A percentile compares a stretch with the other conserved stretches of the same genome.
Evolutionary conservation across 2,329 filamentous ascomycete genomes (phyloP).

Genomic region (Trichoderma arundinaceum): DNA sequence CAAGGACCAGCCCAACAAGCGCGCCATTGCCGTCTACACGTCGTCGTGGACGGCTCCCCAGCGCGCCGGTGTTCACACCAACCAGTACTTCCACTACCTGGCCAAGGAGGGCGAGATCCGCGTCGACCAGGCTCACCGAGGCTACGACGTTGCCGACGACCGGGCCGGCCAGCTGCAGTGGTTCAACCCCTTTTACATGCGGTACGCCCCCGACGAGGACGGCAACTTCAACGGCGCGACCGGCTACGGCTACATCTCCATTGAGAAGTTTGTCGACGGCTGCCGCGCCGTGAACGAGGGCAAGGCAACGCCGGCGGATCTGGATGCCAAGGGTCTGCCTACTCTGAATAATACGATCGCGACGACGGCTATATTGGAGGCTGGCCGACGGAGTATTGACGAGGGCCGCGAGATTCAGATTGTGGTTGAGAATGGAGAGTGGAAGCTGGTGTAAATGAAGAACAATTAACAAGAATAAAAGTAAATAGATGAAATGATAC

Average conservation of each 20-base stretch:
- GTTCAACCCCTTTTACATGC: slow-evolving; percentile 97
- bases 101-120: slow-evolving; percentile 82
- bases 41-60: slow-evolving; percentile 94
- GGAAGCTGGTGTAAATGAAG: slow-evolving; percentile 63
- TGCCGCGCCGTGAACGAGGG: slow-evolving; percentile 80
- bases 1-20: slow-evolving; percentile 68
- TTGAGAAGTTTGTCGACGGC: slow-evolving; percentile 95
- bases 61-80: slow-evolving; percentile 91
- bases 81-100: slow-evolving; percentile 97
- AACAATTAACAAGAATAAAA: slow-evolving; percentile 32
- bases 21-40: slow-evolving; percentile 88
- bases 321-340: slow-evolving; percentile 81
- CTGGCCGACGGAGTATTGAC: slow-evolving; percentile 82
- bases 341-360: slow-evolving; percentile 89
- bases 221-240: slow-evolving; percentile 92
- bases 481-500: neutral
- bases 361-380: slow-evolving; percentile 89
- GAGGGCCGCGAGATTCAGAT: slow-evolving; percentile 81
- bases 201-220: slow-evolving; percentile 91
- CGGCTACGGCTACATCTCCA: slow-evolving; percentile 91
- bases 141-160: slow-evolving; percentile 94
- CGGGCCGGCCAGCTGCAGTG: slow-evolving; percentile 71
- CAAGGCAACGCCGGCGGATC: slow-evolving; percentile 70
- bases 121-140: slow-evolving; percentile 90
- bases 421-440: slow-evolving; percentile 65